Percentiles rank a stretch among this genome's conserved stretches.
These are phyloP conservation scores for Colletotrichum somersetense DNA, from an alignment of 2,329 filamentous ascomycete genomes.

Conservation along the genomic window DNA sequence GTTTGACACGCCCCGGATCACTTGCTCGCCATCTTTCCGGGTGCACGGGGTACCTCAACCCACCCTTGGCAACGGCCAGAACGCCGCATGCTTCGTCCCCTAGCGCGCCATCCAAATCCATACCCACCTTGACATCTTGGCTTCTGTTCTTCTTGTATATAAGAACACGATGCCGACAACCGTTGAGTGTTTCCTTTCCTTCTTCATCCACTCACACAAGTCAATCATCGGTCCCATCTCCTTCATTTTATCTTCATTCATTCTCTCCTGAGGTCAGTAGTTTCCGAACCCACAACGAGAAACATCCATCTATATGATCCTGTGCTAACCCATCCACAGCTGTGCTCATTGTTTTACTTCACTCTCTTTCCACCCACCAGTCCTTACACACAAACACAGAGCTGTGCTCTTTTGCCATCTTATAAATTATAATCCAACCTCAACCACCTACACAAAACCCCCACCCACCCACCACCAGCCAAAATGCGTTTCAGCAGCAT, in stretches of 20 bases:
- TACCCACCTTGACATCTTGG: not conserved
- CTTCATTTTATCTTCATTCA: conserved; percentile 58
- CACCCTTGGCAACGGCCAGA: conserved; percentile 33
- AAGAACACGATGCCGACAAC: conserved; percentile 49
- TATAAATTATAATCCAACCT: conserved; percentile 43
- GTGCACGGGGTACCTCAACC: conserved; percentile 15
- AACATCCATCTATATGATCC: conserved; percentile 6
- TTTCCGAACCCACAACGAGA: conserved; percentile 8
- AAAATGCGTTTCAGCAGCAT: conserved; percentile 65
- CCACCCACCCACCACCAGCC: conserved; percentile 46
- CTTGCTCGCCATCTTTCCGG: conserved; percentile 22
- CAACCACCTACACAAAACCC: conserved; percentile 45
- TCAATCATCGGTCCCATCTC: conserved; percentile 46
- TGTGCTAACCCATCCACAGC: conserved; percentile 51
- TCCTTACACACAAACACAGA: conserved; percentile 54
- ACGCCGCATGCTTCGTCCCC: conserved; percentile 11
- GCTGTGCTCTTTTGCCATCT: conserved; percentile 58
- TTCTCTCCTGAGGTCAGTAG: conserved; percentile 60
- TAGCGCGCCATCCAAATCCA: not conserved
- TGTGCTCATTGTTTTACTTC: conserved; percentile 63
- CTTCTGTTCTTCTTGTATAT: conserved; percentile 50
- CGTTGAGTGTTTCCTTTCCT: conserved; percentile 43
- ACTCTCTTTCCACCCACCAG: conserved; percentile 51
- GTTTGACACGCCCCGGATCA: conserved; percentile 33
- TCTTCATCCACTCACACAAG: conserved; percentile 50